Evolutionary conservation across 768 basidiomycete species (phyloP), one percentile per base, ranked within the genome.

Genomic region (Daedaleopsis sinensis): DNA sequence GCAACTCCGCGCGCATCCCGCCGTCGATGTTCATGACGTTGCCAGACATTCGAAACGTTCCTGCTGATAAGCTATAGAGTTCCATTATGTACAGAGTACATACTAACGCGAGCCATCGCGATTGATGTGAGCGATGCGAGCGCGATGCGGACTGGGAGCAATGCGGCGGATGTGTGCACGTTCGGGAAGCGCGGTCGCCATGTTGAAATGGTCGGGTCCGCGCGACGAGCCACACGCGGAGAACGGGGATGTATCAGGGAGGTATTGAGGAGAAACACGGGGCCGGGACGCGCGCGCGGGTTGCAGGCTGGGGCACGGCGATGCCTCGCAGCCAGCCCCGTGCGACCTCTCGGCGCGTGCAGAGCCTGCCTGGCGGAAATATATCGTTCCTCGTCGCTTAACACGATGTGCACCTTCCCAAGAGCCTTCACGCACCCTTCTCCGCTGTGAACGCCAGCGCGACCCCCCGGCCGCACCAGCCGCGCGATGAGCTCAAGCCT

Each of bases 81-180:
- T 63, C 51, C 37, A 54, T 63, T 63, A 63, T 63, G 62, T 63
- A 55, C 43, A 15, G 23, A 37, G 49, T 63, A 63, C 53, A 54
- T 55, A 58, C 35, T 42, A 23, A n/a, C 35, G 39, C 38, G 32
- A 44, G 48, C 18, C 23, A 52, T 57, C 56, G 51, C 49, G 53
- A 54, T 38, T 47, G 49, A 58, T 27, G 47, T 5, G 49, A 50
- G 13, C 3, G 52, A 58, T 27, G 47, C 13, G 39, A 39, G 19
- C 8, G 52, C 56, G 23, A 24, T 19, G 47, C 38, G 53, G 24
- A 19, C 13, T 37, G 52, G 21, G 23, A 24, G 23, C 23, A 49
- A 24, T 24, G 47, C 13, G 23, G 19, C 23, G 47, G 13, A 5
- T 24, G 24, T 6, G 2, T 12, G 46, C 46, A 9, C 19, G 18